A percentile compares a stretch with the other conserved stretches of the same genome.
Evolutionary conservation across 148 eudicot genomes (phyloP).

Genomic region (Rhododendron henanense): DNA sequence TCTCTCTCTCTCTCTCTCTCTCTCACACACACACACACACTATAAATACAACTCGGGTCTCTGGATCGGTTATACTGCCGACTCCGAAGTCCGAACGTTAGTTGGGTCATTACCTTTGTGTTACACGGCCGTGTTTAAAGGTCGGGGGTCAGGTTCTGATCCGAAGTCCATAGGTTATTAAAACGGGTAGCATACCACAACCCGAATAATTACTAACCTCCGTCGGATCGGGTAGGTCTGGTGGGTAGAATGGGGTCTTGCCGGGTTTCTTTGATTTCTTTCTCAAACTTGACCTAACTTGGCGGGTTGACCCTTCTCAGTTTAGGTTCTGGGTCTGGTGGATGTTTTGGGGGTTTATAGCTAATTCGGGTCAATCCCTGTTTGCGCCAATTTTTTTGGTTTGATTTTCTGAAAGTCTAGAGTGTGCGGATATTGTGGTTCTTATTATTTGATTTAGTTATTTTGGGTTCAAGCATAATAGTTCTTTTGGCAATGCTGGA

Average conservation of each 20-base stretch:
- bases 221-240: neutral
- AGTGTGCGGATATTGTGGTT: neutral
- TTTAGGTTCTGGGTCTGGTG: neutral
- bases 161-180: neutral
- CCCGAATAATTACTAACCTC: neutral
- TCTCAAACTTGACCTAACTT: neutral
- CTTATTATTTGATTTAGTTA: neutral
- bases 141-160: neutral
- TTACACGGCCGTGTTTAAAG: neutral
- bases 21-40: no score
- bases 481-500: neutral
- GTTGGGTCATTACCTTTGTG: neutral
- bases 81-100: constrained; percentile 8
- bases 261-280: neutral
- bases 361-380: neutral
- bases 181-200: neutral
- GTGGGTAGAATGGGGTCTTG: neutral
- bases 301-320: neutral
- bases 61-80: neutral
- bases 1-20: neutral
- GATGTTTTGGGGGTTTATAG: neutral
- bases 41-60: neutral
- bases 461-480: neutral
- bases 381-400: neutral
- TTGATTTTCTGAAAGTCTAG: neutral